Evolutionary conservation across 108 stramenopile species (phyloP).

Genomic region (Aurantiochytrium sp.): DNA sequence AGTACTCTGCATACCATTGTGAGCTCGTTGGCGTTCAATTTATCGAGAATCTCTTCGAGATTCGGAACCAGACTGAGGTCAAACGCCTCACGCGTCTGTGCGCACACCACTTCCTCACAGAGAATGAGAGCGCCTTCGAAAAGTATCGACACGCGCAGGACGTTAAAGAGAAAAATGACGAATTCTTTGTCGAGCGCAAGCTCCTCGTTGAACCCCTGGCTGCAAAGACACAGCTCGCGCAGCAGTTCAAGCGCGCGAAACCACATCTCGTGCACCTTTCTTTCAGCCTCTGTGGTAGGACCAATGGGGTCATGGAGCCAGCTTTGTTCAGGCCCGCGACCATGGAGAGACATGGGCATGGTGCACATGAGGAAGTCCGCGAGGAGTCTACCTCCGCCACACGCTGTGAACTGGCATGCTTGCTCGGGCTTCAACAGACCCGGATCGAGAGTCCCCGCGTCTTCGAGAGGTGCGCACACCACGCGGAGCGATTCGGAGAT

Average conservation of each 20-base stretch:
- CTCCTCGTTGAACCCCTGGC: neutral
- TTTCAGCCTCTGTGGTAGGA: neutral
- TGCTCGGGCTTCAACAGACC: neutral
- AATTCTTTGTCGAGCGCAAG: neutral
- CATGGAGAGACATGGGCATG: neutral
- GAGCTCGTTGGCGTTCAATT: neutral
- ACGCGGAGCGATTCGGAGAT: neutral
- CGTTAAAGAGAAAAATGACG: neutral
- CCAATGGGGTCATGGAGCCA: neutral
- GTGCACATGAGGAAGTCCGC: constrained; percentile 11
- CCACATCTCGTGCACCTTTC: neutral
- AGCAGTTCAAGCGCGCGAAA: neutral
- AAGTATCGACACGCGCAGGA: neutral
- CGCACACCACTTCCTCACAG: neutral
- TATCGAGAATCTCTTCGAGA: neutral
- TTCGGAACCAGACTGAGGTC: neutral
- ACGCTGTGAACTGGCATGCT: neutral
- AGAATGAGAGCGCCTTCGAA: neutral
- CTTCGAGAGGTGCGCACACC: neutral
- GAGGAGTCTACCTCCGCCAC: neutral
- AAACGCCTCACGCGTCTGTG: neutral
- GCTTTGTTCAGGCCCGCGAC: neutral
- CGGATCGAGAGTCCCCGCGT: neutral
- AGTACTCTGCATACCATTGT: neutral
- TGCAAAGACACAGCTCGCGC: neutral